Evolutionary conservation across 1,284 basidiomycete genomes (phyloP).

Genomic region (Moesziomyces antarcticus): DNA sequence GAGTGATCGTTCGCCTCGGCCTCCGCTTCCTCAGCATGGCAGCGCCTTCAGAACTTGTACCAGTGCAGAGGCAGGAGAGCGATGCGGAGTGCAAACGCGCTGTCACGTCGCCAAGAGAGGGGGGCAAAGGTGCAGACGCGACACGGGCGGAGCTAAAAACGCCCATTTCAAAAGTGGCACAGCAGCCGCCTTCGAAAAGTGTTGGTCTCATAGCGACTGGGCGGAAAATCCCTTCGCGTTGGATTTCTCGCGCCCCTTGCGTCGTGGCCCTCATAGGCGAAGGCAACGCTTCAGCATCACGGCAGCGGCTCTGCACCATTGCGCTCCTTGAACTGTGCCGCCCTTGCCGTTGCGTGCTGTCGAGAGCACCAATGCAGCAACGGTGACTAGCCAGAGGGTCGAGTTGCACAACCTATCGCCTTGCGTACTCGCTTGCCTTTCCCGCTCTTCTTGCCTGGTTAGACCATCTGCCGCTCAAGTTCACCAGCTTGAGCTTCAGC

Average conservation of each 20-base stretch:
- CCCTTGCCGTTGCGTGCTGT: neutral
- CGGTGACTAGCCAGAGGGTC: neutral
- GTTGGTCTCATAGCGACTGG: slow-evolving; percentile 4
- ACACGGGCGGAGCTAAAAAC: neutral
- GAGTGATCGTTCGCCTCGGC: too few species aligned
- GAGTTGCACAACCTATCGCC: neutral
- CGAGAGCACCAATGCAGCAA: neutral
- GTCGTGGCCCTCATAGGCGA: neutral
- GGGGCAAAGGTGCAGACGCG: neutral
- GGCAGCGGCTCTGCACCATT: too few species aligned
- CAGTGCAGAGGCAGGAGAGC: neutral
- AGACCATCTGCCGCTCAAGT: neutral
- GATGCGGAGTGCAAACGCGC: neutral
- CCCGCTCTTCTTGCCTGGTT: neutral
- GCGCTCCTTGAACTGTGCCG: too few species aligned
- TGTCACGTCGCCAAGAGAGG: neutral
- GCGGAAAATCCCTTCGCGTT: neutral
- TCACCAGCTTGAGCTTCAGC: neutral
- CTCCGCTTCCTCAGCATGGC: too few species aligned
- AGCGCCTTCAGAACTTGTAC: too few species aligned
- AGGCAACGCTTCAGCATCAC: neutral
- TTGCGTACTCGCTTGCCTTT: neutral
- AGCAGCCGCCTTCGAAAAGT: neutral
- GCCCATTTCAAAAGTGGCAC: slow-evolving; percentile 4
- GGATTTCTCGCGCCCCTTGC: slow-evolving; percentile 3